Conservation (phyloP, 2,329 filamentous ascomycete genomes). For the Scedosporium boydii region DNA sequence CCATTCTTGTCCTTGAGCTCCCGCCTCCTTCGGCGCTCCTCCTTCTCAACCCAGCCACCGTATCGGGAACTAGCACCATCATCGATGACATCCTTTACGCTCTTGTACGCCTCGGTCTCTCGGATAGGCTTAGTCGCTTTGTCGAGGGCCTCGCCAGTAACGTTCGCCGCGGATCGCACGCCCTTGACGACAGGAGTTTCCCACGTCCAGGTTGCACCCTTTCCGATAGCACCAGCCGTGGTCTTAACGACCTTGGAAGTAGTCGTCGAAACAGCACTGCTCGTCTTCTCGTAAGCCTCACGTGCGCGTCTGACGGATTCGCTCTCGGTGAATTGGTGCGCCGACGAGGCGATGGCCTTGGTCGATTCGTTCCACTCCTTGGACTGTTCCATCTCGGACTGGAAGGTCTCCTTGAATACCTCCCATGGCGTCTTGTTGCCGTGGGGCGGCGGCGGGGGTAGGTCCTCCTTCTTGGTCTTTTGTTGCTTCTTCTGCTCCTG, state of each 20-base stretch:
- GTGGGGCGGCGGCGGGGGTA: constrained; percentile 85
- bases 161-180: constrained; percentile 74
- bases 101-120: constrained; percentile 89
- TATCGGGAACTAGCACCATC: constrained; percentile 94
- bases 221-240: constrained; percentile 79
- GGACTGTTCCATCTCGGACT: constrained; percentile 86
- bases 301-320: constrained; percentile 80
- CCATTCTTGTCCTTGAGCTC: constrained; percentile 60
- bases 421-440: constrained; percentile 98
- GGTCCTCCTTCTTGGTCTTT: constrained; percentile 55
- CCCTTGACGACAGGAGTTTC: constrained; percentile 90
- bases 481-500: constrained; percentile 39
- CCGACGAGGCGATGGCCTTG: constrained; percentile 81
- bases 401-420: constrained; percentile 95
- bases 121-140: constrained; percentile 91
- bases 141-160: constrained; percentile 78
- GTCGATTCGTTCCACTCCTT: constrained; percentile 99
- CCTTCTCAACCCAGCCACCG: constrained; percentile 93
- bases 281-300: constrained; percentile 78
- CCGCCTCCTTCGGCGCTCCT: constrained; percentile 74
- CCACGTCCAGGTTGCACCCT: constrained; percentile 94
- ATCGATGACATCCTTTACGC: constrained; percentile 91
- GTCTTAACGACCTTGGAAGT: constrained; percentile 74
- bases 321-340: constrained; percentile 87
- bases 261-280: constrained; percentile 69